Base-by-base conservation (phyloP, 179 eudicot genomes). In the Drosera spatulata region DNA sequence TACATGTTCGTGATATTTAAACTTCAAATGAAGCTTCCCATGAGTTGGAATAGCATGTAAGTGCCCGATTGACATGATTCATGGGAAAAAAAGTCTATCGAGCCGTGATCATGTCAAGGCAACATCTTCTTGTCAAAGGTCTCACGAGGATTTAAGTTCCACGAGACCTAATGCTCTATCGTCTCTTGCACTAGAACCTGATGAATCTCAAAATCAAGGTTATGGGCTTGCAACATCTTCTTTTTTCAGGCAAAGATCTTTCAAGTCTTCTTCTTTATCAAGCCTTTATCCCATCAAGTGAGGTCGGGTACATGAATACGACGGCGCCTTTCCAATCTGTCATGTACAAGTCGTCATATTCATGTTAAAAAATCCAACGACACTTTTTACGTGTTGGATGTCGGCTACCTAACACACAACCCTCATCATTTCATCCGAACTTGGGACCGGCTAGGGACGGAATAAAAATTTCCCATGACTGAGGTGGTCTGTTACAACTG, bases 71-170 rank as follows among this genome's bases (percentile, higher is more conserved):
- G 78, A 71, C 67, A 73, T 46, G 50, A 59, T 70, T 68, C 78
- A 66, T 69, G 67, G 59, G 44, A 65, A 66, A 61, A 55, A 58
- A 37, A 59, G 70, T 48, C 44, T 66, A 54, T 73, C 72, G 60
- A 86, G 66, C 69, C 73, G 95, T 55, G 83, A 87, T 50, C 83
- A 78, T 42, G 70, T 85, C 59, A 79, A 86, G 67, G 77, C 91
- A 61, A 86, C 80, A 67, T n/a, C n/a, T n/a, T 89, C 93, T 96
- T 87, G 85, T 67, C 98, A 85, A 77, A 80, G 89, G 70, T 85
- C 91, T 61, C 95, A 82, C 55, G 86, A 89, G 71, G 81, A 75
- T 51, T 80, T 88, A 37, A 91, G 98, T 54, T 79, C 84, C 51
- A 80, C 91, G 79, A 84, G 96, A 79, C 68, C 89, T 38, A 76